Evolutionary conservation across 805 yeast genomes (phyloP), one percentile per base, ranked within the genome.

Genomic region (Teunomyces atbi): DNA sequence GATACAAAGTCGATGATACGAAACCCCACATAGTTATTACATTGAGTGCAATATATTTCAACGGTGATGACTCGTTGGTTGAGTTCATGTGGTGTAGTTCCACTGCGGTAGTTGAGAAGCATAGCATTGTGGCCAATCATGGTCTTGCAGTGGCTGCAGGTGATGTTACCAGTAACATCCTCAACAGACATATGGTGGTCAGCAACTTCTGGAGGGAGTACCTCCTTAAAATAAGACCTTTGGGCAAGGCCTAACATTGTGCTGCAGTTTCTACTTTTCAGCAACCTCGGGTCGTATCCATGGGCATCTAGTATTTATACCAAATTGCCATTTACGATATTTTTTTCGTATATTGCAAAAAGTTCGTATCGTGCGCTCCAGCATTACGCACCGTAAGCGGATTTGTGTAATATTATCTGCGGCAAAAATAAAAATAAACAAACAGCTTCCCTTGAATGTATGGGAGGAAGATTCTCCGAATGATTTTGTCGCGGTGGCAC

Each of bases 11-110:
- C 42, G 15, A 45, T 44, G 4, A 56, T 45, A 28, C 47, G 51
- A 36, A 54, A 57, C 20, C 61, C 58, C 11, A 57, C 23, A 19
- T 36, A 36, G 26, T 21, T 36, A 13, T 26, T 15, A 21, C 28
- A 28, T 11, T 18, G 43, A 6, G 18, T 19, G 28, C 29, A 23
- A 33, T 29, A 41, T 16, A 36, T 36, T 19, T 36, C 39, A 15
- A 19, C 39, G 16, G 18, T 47, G 36, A 23, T 38, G 28, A 36
- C 12, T 10, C 32, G 30, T 13, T 5, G 42, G 15, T 38, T 21
- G 15, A 26, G 23, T n/a, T 12, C 10, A 13, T 26, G 30, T 8
- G 32, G 21, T 15, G 42, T 26, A 6, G 29, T 16, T 10, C 42
- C 32, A 5, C 20, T 21, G 15, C 21, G 32, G 18, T 15, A 38